A percentile compares a stretch with the other conserved stretches of the same genome.
These are phyloP conservation scores for Dothidotthia symphoricarpi DNA, from an alignment of 2,329 filamentous ascomycete species.

Conservation along the genomic window DNA sequence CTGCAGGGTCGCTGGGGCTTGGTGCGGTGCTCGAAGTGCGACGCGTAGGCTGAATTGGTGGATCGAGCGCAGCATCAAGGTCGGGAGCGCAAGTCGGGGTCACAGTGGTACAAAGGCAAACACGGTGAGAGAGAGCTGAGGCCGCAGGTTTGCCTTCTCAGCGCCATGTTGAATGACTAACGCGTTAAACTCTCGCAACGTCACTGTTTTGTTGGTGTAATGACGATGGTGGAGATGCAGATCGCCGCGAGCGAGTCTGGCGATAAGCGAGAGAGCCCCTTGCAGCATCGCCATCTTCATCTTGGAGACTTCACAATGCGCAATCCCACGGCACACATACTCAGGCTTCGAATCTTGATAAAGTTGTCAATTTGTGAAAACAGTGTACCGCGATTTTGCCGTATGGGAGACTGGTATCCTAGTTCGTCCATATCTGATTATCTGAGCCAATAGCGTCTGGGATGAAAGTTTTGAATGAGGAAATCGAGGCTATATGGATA, in stretches of 20 bases:
- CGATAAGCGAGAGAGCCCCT: constrained; percentile 14
- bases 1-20: constrained; percentile 13
- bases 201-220: constrained; percentile 16
- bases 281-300: neutral
- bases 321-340: too few species aligned
- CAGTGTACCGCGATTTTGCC: too few species aligned
- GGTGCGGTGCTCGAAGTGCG: constrained; percentile 19
- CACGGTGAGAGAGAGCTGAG: constrained; percentile 3
- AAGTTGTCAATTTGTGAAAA: too few species aligned
- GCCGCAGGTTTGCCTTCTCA: constrained; percentile 6
- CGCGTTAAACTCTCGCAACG: constrained; percentile 23
- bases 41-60: constrained; percentile 14
- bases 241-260: constrained; percentile 7
- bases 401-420: too few species aligned
- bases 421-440: too few species aligned
- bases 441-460: too few species aligned
- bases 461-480: too few species aligned
- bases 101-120: constrained; percentile 3
- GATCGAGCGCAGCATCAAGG: constrained; percentile 34
- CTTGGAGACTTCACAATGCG: too few species aligned
- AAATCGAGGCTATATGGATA: too few species aligned
- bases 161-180: constrained; percentile 15
- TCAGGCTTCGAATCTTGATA: too few species aligned
- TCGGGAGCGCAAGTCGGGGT: constrained; percentile 9
- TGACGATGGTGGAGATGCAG: constrained; percentile 11